phyloP scores from a whole-genome alignment of 2,329 filamentous ascomycete genomes.

The Diaporthe vaccinii region DNA sequence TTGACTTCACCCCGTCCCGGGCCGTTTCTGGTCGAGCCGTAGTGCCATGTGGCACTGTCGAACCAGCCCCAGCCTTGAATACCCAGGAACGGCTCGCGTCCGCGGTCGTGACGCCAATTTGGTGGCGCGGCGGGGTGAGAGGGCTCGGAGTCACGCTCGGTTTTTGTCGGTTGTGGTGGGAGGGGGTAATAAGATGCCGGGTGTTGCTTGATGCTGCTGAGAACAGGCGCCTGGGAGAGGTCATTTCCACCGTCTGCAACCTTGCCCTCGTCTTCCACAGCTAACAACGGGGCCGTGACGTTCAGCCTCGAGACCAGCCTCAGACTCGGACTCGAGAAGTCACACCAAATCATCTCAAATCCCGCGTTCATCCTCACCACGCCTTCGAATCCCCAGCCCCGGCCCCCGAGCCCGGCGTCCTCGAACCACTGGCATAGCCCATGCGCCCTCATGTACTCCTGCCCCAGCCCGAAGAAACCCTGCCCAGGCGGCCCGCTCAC shows the following conservation, averaged over 20 bases:
- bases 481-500: conserved; percentile 51
- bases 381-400: conserved; percentile 62
- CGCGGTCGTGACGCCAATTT: conserved; percentile 50
- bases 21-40: conserved; percentile 55
- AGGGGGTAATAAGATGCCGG: conserved; percentile 52
- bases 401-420: conserved; percentile 55
- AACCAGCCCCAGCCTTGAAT: conserved; percentile 61
- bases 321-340: conserved; percentile 60
- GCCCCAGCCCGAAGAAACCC: conserved; percentile 53
- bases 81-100: conserved; percentile 56
- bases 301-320: conserved; percentile 59
- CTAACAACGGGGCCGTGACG: conserved; percentile 58
- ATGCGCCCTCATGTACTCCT: conserved; percentile 62
- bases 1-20: conserved; percentile 58
- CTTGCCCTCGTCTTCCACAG: conserved; percentile 36
- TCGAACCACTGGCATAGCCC: conserved; percentile 62
- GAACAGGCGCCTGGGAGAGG: not conserved
- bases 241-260: not conserved
- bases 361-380: conserved; percentile 65
- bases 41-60: conserved; percentile 57
- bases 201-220: not conserved
- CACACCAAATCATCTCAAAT: conserved; percentile 67
- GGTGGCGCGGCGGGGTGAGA: conserved; percentile 52
- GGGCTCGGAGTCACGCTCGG: conserved; percentile 52
- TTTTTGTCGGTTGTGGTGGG: conserved; percentile 53